Evolutionary conservation across 1,284 basidiomycete species (phyloP).

Genomic region (Tilletiaria anomala): DNA sequence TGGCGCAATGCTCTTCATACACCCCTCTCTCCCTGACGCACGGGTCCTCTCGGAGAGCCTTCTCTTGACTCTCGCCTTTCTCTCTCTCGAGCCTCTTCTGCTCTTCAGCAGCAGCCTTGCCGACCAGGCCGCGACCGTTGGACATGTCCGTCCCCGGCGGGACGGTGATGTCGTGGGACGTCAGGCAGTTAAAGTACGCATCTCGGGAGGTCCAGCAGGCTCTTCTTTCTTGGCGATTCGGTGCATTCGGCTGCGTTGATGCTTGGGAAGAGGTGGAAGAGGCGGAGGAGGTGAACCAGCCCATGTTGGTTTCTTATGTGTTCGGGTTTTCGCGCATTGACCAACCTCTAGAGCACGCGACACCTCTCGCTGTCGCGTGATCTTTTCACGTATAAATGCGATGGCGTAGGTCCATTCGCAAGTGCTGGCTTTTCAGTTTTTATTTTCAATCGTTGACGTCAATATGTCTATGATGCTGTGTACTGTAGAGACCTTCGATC

Average conservation of each 20-base stretch:
- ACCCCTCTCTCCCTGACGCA: conserved; percentile 16
- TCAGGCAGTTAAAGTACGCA: conserved; percentile 30
- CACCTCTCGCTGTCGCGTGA: too few relatives aligned
- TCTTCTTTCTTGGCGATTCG: conserved; percentile 26
- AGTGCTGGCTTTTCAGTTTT: too few relatives aligned
- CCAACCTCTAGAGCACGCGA: too few relatives aligned
- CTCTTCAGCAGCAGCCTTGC: conserved; percentile 16
- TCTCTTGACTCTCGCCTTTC: conserved; percentile 3
- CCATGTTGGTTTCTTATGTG: too few relatives aligned
- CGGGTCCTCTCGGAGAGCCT: conserved; percentile 11
- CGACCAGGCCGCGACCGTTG: conserved; percentile 22
- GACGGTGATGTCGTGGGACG: conserved; percentile 15
- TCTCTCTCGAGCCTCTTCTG: conserved; percentile 11
- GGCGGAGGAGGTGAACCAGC: too few relatives aligned
- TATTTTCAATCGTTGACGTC: too few relatives aligned
- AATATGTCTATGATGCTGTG: too few relatives aligned
- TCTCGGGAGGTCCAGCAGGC: conserved; percentile 34
- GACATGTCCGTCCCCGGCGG: conserved; percentile 36
- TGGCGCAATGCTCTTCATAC: conserved; percentile 31
- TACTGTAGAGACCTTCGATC: too few relatives aligned
- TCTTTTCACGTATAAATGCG: too few relatives aligned
- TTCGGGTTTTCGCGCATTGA: too few relatives aligned
- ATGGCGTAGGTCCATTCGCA: too few relatives aligned
- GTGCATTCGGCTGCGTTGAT: not conserved
- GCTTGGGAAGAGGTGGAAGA: too few relatives aligned